Evolutionary conservation across 176 grass and related monocot species (phyloP).

Genomic region (Elymus sibiricus): DNA sequence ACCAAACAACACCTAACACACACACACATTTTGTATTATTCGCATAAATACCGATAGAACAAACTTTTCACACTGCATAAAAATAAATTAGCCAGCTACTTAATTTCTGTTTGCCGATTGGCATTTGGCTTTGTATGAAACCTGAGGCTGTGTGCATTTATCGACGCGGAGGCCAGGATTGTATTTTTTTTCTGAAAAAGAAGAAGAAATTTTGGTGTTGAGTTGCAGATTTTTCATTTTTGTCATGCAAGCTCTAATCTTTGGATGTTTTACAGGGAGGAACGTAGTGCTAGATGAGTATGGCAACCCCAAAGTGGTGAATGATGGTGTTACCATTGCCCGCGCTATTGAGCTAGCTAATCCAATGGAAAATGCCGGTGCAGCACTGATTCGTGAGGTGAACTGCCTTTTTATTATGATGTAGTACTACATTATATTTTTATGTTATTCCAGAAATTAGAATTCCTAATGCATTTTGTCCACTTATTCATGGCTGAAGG

Average conservation of each 20-base stretch:
- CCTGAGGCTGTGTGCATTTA: no score
- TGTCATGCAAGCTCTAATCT: slow-evolving; percentile 3
- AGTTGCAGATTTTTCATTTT: background rate
- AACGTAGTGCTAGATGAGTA: slow-evolving; percentile 75
- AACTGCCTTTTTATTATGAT: background rate
- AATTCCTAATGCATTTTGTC: background rate
- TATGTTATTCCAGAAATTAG: background rate
- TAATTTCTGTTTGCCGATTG: background rate
- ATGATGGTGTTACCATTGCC: slow-evolving; percentile 76
- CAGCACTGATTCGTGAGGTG: slow-evolving; percentile 67
- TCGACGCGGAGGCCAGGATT: background rate
- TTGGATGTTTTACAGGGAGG: slow-evolving; percentile 42
- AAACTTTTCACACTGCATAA: no score
- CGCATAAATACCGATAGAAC: no score
- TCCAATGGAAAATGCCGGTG: slow-evolving; percentile 79
- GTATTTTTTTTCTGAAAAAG: background rate
- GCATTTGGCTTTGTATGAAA: no score
- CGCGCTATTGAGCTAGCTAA: slow-evolving; percentile 67
- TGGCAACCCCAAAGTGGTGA: slow-evolving; percentile 60
- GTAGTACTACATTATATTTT: background rate
- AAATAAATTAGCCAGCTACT: background rate
- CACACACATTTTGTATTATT: no score
- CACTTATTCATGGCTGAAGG: slow-evolving; percentile 32
- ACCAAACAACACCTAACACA: background rate
- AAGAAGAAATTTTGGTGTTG: background rate